Percentiles rank a stretch among this genome's conserved stretches.
Conservation (phyloP, 169 alveolate species). For the Plasmodium billcollinsi region DNA sequence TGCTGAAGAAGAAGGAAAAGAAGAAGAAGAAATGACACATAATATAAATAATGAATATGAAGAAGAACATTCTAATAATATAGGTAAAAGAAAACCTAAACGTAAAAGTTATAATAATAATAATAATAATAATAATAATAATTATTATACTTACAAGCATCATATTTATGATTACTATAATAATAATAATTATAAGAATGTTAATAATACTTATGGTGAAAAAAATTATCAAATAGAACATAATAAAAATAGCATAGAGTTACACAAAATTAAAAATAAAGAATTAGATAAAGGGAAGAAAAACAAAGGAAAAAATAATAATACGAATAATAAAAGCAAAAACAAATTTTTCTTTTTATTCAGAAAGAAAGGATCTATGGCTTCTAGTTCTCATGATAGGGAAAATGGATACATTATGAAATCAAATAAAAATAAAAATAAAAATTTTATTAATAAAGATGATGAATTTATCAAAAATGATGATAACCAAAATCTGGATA, state of each 20-base stretch:
- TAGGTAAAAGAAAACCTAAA: background rate
- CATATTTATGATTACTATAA: background rate
- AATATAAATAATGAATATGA: background rate
- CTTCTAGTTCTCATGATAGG: background rate
- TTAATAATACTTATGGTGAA: background rate
- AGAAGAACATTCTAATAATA: background rate
- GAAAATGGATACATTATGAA: background rate
- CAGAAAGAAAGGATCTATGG: background rate
- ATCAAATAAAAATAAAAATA: background rate
- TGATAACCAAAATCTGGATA: background rate
- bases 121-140: background rate
- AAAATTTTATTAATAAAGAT: background rate
- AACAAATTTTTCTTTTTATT: constrained; percentile 26
- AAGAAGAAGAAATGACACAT: background rate
- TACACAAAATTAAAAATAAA: constrained; percentile 3
- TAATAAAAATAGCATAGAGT: constrained; percentile 4
- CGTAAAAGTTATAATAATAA: background rate
- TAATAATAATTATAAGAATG: background rate
- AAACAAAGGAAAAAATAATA: constrained; percentile 4
- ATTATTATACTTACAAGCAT: background rate
- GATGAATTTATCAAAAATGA: background rate
- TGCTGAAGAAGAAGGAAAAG: background rate
- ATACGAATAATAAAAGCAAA: background rate
- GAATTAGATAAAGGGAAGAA: constrained; percentile 38
- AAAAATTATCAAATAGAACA: background rate